Conservation (phyloP, 75 land plant genomes). For the Larix kaempferi region DNA sequence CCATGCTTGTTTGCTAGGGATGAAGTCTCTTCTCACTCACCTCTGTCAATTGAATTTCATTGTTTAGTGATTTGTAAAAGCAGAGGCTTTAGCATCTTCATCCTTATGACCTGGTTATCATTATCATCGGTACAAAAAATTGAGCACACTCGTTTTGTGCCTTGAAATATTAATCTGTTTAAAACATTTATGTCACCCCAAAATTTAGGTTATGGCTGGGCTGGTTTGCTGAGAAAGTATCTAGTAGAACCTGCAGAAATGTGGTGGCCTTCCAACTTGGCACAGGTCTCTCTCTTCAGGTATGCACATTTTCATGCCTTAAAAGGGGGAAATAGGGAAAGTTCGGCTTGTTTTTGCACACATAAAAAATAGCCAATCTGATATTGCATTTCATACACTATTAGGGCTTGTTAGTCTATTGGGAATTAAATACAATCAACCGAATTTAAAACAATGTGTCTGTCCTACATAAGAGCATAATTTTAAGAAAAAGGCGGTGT, state of each 20-base stretch:
- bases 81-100: background rate
- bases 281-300: constrained; percentile 67
- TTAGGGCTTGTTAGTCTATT: background rate
- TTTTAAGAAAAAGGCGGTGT: no score
- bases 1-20: background rate
- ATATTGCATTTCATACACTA: background rate
- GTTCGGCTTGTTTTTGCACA: background rate
- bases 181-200: background rate
- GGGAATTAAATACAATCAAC: no score
- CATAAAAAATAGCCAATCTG: background rate
- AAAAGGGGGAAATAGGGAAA: background rate
- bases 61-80: background rate
- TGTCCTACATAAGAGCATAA: no score
- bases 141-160: background rate
- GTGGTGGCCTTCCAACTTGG: constrained; percentile 72
- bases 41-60: background rate
- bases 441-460: no score
- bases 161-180: background rate
- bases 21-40: background rate
- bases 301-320: constrained; percentile 10
- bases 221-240: constrained; percentile 47
- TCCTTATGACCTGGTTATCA: background rate
- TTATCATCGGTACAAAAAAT: background rate
- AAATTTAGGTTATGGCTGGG: constrained; percentile 69
- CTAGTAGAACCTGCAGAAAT: constrained; percentile 57